Percentiles rank a stretch among this genome's conserved stretches.
phyloP scores from a whole-genome alignment of 148 eudicot species.

The Rhododendron henanense region DNA sequence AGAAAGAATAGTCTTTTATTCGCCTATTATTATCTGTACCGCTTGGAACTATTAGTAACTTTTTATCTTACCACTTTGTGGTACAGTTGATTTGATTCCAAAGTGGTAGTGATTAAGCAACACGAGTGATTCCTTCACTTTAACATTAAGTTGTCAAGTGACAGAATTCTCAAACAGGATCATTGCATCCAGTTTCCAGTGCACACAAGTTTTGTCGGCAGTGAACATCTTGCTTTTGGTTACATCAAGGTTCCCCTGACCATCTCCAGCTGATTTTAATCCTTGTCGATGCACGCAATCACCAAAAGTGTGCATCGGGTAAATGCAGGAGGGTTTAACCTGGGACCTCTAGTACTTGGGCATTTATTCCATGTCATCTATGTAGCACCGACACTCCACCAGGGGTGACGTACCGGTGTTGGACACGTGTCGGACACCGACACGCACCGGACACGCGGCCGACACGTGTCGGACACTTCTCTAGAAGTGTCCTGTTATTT shows the following conservation, averaged over 20 bases:
- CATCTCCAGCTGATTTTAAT: neutral
- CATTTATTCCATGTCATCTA: conserved; percentile 1
- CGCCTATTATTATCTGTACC: neutral
- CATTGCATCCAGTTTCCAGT: neutral
- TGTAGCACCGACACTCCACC: no score
- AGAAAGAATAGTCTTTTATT: neutral
- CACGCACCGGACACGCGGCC: no score
- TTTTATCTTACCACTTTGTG: neutral
- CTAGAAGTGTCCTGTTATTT: no score
- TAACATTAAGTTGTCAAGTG: neutral
- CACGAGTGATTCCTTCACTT: neutral
- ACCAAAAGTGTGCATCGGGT: neutral
- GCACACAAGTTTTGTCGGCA: neutral
- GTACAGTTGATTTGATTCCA: conserved; percentile 3
- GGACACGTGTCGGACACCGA: no score
- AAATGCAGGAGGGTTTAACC: neutral
- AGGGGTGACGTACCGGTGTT: no score
- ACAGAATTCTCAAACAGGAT: conserved; percentile 2
- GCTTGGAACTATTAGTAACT: neutral
- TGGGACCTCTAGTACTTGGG: neutral
- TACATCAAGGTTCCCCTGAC: conserved; percentile 5
- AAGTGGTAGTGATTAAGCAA: conserved; percentile 6
- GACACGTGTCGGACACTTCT: no score
- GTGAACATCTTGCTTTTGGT: neutral
- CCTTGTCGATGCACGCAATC: neutral